Evolutionary conservation across 768 basidiomycete species (phyloP).

Genomic region (Tylopilus sp.): DNA sequence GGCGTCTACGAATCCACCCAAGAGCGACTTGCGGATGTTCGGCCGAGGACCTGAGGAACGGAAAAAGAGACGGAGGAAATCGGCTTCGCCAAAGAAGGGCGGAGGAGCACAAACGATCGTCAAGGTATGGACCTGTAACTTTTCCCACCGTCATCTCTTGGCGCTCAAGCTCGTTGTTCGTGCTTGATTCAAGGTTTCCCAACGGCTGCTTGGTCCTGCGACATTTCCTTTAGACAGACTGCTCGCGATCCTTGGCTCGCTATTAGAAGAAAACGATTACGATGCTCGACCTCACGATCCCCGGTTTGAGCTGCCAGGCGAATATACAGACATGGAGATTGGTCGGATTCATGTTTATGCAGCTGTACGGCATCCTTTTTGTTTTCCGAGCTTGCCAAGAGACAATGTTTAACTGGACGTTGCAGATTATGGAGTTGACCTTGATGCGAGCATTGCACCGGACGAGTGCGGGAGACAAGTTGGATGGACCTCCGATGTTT

Average conservation of each 20-base stretch:
- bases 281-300: constrained; percentile 44
- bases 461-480: constrained; percentile 53
- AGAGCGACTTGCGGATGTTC: constrained; percentile 81
- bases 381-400: not conserved
- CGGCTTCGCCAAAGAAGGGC: constrained; percentile 34
- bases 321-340: constrained; percentile 74
- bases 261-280: constrained; percentile 66
- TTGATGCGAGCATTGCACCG: constrained; percentile 65
- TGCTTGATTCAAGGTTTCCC: constrained; percentile 50
- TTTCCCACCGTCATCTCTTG: not conserved
- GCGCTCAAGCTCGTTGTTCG: not conserved
- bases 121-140: constrained; percentile 36
- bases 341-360: constrained; percentile 56
- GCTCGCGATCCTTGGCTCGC: constrained; percentile 71
- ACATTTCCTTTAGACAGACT: constrained; percentile 79
- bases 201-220: constrained; percentile 74
- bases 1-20: constrained; percentile 81
- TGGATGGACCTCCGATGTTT: constrained; percentile 69
- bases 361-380: constrained; percentile 43
- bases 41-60: constrained; percentile 69
- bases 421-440: constrained; percentile 64
- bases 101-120: constrained; percentile 39
- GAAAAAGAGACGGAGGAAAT: constrained; percentile 47
- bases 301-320: constrained; percentile 57
- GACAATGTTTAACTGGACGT: not conserved